Evolutionary conservation across 2,329 filamentous ascomycete species (phyloP), one percentile per base, ranked within the genome.

Genomic region (Acrocalymma vagum): DNA sequence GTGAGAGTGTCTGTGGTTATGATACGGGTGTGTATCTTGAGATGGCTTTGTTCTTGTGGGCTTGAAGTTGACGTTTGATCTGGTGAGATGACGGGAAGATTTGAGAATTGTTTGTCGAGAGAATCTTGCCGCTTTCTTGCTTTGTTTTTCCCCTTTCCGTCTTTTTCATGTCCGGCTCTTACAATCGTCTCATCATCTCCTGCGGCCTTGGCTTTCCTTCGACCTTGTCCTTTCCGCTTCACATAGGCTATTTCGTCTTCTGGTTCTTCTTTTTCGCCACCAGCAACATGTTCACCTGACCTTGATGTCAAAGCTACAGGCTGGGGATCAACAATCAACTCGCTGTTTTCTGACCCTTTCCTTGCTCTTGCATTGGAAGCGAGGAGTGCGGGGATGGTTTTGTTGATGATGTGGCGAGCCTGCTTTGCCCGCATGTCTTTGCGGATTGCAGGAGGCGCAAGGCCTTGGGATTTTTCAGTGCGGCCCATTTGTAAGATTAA

Each of bases 331-430:
- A 60, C 58, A 15, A 77, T 67, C 22, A 85, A 65, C 50, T 83
- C 76, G 2, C 78, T 76, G 1, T 70, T 62, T 2, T 82, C 76
- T 20, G 79, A 69, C 1, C 83, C 83, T 29, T 71, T 71, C n/a
- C 75, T 75, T 1, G 83, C 82, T 33, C 80, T 75, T 10, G 79
- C 69, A 50, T 81, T 78, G 3, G 77, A 73, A 0, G 72, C 65
- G 2, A 85, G 66, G 7, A 85, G 66, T 0, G 78, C 69, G 2
- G 83, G 83, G 9, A 86, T 78, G n/a, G 75, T 71, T 54, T 79
- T 79, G 62, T 84, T 83, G 44, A 85, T 64, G 3, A 82, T 83
- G 7, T 78, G 72, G 37, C 77, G 79, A 20, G 81, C 81, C 41
- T 74, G 72, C 53, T 83, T 83, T 1, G 78, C 74, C 10, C 78